phyloP scores from a whole-genome alignment of 129 eudicot genomes.

The Helianthus annuus region HanXRQr2.0-SUNRISE NC_035439.2:98655733-98656232 shows the following conservation, averaged over 20 bases:
- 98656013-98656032: slow-evolving; percentile 33
- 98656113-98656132: too few relatives aligned
- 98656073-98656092: neutral
- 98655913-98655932: slow-evolving; percentile 58
- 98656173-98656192: too few relatives aligned
- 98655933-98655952: slow-evolving; percentile 70
- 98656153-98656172: neutral
- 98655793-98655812: neutral
- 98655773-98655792: too few relatives aligned
- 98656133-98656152: too few relatives aligned
- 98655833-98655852: slow-evolving; percentile 58
- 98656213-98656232: too few relatives aligned
- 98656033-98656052: slow-evolving; percentile 23
- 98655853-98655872: slow-evolving; percentile 67
- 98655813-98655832: slow-evolving; percentile 50
- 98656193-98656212: too few relatives aligned
- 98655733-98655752: too few relatives aligned
- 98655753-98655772: too few relatives aligned
- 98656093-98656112: neutral
- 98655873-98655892: slow-evolving; percentile 59
- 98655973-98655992: slow-evolving; percentile 56
- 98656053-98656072: too few relatives aligned
- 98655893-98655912: slow-evolving; percentile 57
- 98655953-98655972: slow-evolving; percentile 58
- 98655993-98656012: slow-evolving; percentile 64